Base-by-base conservation (phyloP, 768 basidiomycete genomes). In the Russula compacta region DNA sequence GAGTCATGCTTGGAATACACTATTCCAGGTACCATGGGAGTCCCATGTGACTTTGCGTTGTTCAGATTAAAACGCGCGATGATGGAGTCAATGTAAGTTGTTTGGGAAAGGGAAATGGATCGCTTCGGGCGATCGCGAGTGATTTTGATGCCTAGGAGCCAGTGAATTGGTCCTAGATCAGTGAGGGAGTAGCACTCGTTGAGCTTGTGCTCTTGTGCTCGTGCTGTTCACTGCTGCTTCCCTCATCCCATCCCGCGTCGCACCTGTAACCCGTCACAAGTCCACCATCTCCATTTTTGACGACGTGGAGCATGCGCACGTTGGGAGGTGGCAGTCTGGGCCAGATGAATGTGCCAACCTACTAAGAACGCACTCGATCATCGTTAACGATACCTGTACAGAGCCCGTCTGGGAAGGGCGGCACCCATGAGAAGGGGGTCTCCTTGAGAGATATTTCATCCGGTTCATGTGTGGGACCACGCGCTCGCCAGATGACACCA, bases 401-500 rank as follows among this genome's bases (percentile, higher is more conserved):
- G 43, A 76, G 68, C 10, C 70, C 64, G 53, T 73, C 71, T 9
- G 74, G 72, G 17, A 82, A 70, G 3, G 78, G 77, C 6, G 74
- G 73, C 0, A 75, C 75, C 81, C 81, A 82, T 54, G 75, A 73
- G 55, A 81, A 82, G 9, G 75, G 70, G 0, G 79, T 81, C 61
- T 80, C 75, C 60, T 72, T 76, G 58, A 81, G 71, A 12, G 69
- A 69, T 2, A 55, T 39, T 29, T 63, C 61, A 10, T 68, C 61
- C 47, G 78, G 77, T 21, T 71, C 75, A 17, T 64, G 54, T 33
- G 76, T 73, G 0, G 80, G 79, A 53, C 79, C 73, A n/a, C 78
- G 73, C 3, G 80, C 81, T 43, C 75, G 76, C 77, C 79, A 81
- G 9, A 79, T 81, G 19, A 83, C 80, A 33, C 81, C 81, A 39